Conservation (phyloP, 2,329 filamentous ascomycete genomes). For the Malbranchea zuffiana region DNA sequence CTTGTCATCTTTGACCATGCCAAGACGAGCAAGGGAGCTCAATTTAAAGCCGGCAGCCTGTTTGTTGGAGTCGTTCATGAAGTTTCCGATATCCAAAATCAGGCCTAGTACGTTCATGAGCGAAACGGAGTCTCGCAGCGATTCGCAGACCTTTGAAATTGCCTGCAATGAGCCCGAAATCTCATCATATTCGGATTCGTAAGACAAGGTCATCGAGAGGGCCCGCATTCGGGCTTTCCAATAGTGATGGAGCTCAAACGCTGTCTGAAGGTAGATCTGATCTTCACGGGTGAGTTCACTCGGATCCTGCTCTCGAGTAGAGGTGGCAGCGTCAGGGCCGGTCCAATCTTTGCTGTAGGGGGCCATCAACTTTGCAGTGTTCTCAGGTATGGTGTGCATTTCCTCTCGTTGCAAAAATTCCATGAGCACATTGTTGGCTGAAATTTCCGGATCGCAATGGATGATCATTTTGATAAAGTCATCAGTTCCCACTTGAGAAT, state of each 20-base stretch:
- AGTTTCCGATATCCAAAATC: slow-evolving; percentile 96
- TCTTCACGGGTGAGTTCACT: slow-evolving; percentile 83
- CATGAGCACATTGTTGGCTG: slow-evolving; percentile 88
- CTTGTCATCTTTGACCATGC: slow-evolving; percentile 98
- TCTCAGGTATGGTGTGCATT: slow-evolving; percentile 83
- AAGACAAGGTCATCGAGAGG: slow-evolving; percentile 70
- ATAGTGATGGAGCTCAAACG: slow-evolving; percentile 91
- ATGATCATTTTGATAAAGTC: slow-evolving; percentile 88
- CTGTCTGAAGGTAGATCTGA: slow-evolving; percentile 86
- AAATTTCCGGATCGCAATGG: slow-evolving; percentile 78
- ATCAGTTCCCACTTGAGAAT: slow-evolving; percentile 71
- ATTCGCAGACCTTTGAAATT: slow-evolving; percentile 79
- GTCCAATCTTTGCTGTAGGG: slow-evolving; percentile 97
- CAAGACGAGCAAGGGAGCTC: slow-evolving; percentile 78
- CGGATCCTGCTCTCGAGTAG: slow-evolving; percentile 75
- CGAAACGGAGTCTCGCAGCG: slow-evolving; percentile 78
- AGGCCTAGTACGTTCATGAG: slow-evolving; percentile 93
- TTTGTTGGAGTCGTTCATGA: slow-evolving; percentile 99
- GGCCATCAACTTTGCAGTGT: slow-evolving; percentile 79
- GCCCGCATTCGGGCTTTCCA: slow-evolving; percentile 98
- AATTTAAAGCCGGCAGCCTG: slow-evolving; percentile 97
- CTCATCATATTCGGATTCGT: slow-evolving; percentile 82
- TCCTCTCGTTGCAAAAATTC: slow-evolving; percentile 92
- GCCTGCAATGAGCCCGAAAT: slow-evolving; percentile 74
- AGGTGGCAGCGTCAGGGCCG: slow-evolving; percentile 66